Evolutionary conservation across 2,329 filamentous ascomycete species (phyloP).

Genomic region (Colletotrichum echinochloae): DNA sequence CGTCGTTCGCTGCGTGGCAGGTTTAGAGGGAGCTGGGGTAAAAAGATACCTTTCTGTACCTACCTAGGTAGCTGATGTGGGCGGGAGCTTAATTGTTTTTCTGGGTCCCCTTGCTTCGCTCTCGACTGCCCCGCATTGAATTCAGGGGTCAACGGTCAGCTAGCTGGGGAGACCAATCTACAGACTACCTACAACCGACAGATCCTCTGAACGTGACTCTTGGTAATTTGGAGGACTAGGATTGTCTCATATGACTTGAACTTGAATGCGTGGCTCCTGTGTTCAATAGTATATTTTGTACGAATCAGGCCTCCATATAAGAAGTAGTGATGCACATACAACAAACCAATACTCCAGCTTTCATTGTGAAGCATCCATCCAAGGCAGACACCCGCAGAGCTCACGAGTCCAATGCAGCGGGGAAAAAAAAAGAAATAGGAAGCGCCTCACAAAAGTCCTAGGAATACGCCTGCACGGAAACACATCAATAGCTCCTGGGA

Average conservation of each 20-base stretch:
- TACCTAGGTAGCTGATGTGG: slow-evolving; percentile 28
- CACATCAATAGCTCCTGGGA: neutral
- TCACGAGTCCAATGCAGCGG: neutral
- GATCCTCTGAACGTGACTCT: neutral
- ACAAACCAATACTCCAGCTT: slow-evolving; percentile 16
- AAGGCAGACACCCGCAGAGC: slow-evolving; percentile 18
- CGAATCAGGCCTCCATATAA: neutral
- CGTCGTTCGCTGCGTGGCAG: slow-evolving; percentile 1
- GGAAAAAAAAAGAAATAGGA: neutral
- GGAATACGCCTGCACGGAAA: neutral
- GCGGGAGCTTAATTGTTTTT: slow-evolving; percentile 37
- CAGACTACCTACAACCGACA: neutral
- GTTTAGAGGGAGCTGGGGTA: slow-evolving; percentile 34
- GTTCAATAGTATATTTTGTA: slow-evolving; percentile 2
- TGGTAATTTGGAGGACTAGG: neutral
- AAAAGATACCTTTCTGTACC: neutral
- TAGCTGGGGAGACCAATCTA: neutral
- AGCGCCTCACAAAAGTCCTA: slow-evolving; percentile 1
- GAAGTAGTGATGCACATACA: slow-evolving; percentile 14
- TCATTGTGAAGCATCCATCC: slow-evolving; percentile 2
- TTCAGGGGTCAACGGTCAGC: neutral
- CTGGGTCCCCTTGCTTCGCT: slow-evolving; percentile 14
- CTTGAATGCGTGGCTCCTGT: neutral
- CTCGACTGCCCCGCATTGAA: slow-evolving; percentile 26
- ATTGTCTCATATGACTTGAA: neutral